These are phyloP conservation scores for Calonectria crousiana DNA, from an alignment of 2,329 filamentous ascomycete genomes.

Conservation along the genomic window DNA sequence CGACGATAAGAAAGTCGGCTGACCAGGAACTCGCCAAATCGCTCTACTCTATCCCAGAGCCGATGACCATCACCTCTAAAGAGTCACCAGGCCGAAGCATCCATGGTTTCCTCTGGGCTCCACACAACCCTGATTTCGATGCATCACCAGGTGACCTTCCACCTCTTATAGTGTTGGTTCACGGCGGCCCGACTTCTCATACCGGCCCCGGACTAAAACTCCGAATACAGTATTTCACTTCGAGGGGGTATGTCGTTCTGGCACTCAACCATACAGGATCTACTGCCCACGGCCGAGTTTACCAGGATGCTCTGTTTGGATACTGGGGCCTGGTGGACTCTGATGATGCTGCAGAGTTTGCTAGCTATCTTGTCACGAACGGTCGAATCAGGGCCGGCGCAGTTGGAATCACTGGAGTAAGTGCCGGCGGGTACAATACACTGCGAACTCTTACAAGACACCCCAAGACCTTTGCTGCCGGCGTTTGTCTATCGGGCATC, in stretches of 20 bases:
- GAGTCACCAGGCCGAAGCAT: constrained; percentile 47
- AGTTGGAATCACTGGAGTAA: constrained; percentile 63
- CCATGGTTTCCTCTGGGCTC: constrained; percentile 63
- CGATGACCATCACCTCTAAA: constrained; percentile 47
- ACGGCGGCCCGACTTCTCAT: constrained; percentile 65
- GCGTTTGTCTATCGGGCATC: constrained; percentile 63
- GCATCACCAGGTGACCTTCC: constrained; percentile 54
- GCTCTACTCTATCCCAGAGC: constrained; percentile 54
- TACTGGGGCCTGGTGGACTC: constrained; percentile 65
- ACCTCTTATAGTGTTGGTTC: constrained; percentile 62
- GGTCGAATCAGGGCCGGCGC: constrained; percentile 51
- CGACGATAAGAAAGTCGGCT: constrained; percentile 50
- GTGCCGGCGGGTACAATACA: constrained; percentile 67
- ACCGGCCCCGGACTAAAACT: constrained; percentile 57
- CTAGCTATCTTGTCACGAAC: constrained; percentile 54
- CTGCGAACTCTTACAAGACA: constrained; percentile 61
- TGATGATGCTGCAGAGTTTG: constrained; percentile 62
- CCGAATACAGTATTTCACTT: constrained; percentile 64
- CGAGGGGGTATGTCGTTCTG: constrained; percentile 64
- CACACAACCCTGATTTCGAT: constrained; percentile 58
- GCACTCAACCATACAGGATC: constrained; percentile 66
- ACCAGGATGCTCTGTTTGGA: constrained; percentile 61
- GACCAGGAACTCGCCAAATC: constrained; percentile 45
- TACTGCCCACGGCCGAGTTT: constrained; percentile 62
- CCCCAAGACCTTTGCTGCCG: constrained; percentile 61